Evolutionary conservation across 805 yeast genomes (phyloP), one percentile per base, ranked within the genome.

Genomic region (Yarrowia bubula): DNA sequence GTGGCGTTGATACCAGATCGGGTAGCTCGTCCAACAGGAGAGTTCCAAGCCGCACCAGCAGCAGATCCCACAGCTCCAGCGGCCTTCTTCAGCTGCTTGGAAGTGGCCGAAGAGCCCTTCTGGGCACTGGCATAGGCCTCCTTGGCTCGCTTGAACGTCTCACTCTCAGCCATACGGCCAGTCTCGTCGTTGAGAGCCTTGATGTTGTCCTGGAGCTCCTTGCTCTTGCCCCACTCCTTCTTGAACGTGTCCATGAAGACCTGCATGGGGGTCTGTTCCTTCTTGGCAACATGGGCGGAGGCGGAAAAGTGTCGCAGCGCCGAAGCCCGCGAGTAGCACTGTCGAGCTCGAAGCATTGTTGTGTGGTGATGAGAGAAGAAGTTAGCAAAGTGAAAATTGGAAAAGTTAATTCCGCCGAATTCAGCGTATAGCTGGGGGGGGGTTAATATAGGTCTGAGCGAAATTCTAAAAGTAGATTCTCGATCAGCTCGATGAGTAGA

Each of bases 101-200:
- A 86, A 7, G 87, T 83, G 42, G 89, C 89, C 17, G 90, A 82
- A 6, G 78, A 71, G 8, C 86, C 85, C 73, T 84, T 86, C 72
- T 89, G 95, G 2, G 98, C 97, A 65, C 81, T 83, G 65, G 89
- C 89, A 71, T 88, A 91, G 0, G 99, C 99, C 67, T 92, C 97
- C 73, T 89, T 88, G 38, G 99, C 99, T 72, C 83, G 85, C 75
- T 88, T 90, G 79, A 90, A 92, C 2, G 98, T 96, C 64, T 92
- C 97, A 58, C 95, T 87, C 71, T 95, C 98, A 37, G 96, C 90
- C 75, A 95, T 83, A 71, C 92, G 86, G 44, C 97, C 98, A 3
- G 98, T 90, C 70, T 96, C 98, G 77, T 92, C 97, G 75, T 91
- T 96, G 65, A 95, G 82, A 14, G 97, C 96, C 77, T 93, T 95